A percentile compares a stretch with the other conserved stretches of the same genome.
Conservation (phyloP, 2,329 filamentous ascomycete genomes). For the Epichloe glyceriae region DNA sequence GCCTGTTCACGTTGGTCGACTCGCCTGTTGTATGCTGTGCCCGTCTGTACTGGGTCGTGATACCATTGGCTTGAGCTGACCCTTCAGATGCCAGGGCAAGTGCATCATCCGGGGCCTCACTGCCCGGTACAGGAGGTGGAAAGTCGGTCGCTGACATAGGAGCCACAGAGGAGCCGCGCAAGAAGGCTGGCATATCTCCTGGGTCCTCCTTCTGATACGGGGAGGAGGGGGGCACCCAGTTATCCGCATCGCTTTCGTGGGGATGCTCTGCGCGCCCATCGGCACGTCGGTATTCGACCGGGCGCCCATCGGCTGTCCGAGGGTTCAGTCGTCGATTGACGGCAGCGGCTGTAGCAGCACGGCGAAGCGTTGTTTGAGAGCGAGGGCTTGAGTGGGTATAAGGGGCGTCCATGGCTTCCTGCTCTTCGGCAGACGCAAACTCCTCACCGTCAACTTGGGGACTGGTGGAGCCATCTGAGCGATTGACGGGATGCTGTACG, state of each 20-base stretch:
- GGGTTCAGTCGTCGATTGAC: constrained; percentile 56
- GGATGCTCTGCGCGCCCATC: constrained; percentile 61
- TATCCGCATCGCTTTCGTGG: constrained; percentile 77
- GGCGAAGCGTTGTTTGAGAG: constrained; percentile 55
- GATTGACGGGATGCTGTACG: constrained; percentile 15
- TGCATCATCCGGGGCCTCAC: background rate
- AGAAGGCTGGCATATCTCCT: constrained; percentile 40
- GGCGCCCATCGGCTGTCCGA: constrained; percentile 37
- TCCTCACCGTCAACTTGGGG: constrained; percentile 28
- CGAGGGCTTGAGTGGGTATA: constrained; percentile 63
- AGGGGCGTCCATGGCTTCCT: constrained; percentile 54
- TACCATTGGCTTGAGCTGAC: constrained; percentile 3
- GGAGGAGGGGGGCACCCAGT: constrained; percentile 82
- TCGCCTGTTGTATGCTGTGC: constrained; percentile 23
- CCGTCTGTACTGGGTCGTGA: constrained; percentile 8
- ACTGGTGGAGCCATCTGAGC: constrained; percentile 10
- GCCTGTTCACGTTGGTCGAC: constrained; percentile 17
- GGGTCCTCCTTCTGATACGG: constrained; percentile 60
- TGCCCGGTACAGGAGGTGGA: constrained; percentile 11
- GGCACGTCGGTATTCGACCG: constrained; percentile 51
- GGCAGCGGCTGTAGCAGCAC: constrained; percentile 65
- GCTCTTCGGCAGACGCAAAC: constrained; percentile 36
- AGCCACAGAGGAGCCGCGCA: constrained; percentile 35
- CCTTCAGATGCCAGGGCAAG: background rate
- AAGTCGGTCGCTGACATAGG: constrained; percentile 18